Evolutionary conservation across 805 yeast species (phyloP), one percentile per base, ranked within the genome.

Genomic region (Pichia thaimueangensis): DNA sequence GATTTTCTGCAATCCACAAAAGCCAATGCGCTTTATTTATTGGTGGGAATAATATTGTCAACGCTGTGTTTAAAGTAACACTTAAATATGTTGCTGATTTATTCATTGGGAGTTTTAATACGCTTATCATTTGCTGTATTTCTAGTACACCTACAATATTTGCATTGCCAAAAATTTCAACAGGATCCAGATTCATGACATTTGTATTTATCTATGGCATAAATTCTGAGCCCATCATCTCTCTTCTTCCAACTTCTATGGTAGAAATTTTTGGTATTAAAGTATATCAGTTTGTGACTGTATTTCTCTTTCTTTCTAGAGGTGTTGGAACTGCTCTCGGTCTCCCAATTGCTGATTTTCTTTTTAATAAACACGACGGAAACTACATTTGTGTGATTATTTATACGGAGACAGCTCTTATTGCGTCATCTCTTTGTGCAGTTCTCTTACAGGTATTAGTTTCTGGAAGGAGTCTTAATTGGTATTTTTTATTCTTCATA

Each of bases 41-140:
- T 42, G 67, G 62, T 5, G 29, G 63, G 13, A 63, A 63, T 47
- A 64, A 64, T 42, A 59, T 55, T 19, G 51, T 63, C 31, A 64
- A 64, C 47, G 68, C 60, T 1, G 30, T 53, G 11, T 51, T 50
- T 30, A 56, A 56, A 31, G 30, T 56, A 15, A 30, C 69, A 3
- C 66, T 72, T 9, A 73, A 73, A 2, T 49, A 54, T 31, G 42
- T 56, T 10, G 70, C 74, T 4, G 76, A 71, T 49, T 48, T 46
- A 25, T 30, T 17, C 16, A 42, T 60, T 20, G 76, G 76, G 4
- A 59, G 64, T 33, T 58, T 65, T 47, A 71, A 70, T 47, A 63
- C 67, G 45, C 66, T 68, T 62, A 50, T 68, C 6, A 15, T 58
- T 3, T 69, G 70, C 65, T 49, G 65, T 30, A 25, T 55, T 6